A percentile compares a stretch with the other conserved stretches of the same genome.
Evolutionary conservation across 2,329 filamentous ascomycete species (phyloP).

Genomic region (Monosporascus sp.): DNA sequence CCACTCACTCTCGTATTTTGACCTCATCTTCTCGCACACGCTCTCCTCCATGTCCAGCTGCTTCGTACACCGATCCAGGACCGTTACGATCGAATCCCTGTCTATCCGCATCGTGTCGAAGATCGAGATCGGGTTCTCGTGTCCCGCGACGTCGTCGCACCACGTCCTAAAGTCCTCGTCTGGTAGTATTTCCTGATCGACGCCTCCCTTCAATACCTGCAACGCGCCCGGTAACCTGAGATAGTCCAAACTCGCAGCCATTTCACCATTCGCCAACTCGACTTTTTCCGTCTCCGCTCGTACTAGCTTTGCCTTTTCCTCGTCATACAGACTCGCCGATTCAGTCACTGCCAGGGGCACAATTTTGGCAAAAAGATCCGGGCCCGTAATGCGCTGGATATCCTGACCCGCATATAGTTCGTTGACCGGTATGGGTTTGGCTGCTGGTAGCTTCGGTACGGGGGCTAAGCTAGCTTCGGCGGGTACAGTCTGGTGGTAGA

Average conservation of each 20-base stretch:
- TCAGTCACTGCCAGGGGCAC: conserved; percentile 95
- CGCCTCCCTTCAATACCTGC: conserved; percentile 85
- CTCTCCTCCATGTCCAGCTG: conserved; percentile 96
- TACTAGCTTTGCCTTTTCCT: conserved; percentile 95
- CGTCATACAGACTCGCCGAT: conserved; percentile 93
- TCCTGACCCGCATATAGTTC: conserved; percentile 97
- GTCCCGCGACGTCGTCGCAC: conserved; percentile 87
- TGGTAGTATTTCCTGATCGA: conserved; percentile 81
- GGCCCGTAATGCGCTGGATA: conserved; percentile 92
- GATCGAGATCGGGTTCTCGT: conserved; percentile 70
- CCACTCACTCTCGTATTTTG: conserved; percentile 94
- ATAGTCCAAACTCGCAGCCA: conserved; percentile 93
- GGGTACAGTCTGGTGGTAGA: conserved; percentile 91
- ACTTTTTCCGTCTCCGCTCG: conserved; percentile 91
- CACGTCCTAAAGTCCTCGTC: conserved; percentile 90
- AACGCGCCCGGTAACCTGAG: conserved; percentile 83
- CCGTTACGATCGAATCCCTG: conserved; percentile 66
- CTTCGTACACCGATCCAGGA: conserved; percentile 75
- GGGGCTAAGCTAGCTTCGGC: conserved; percentile 74
- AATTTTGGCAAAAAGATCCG: conserved; percentile 94
- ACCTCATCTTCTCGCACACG: conserved; percentile 98
- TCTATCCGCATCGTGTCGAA: conserved; percentile 75
- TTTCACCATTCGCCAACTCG: conserved; percentile 87
- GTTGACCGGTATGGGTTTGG: conserved; percentile 94
- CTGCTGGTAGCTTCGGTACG: conserved; percentile 86